Conservation (phyloP, 768 basidiomycete genomes). For the Cystobasidium tubakii region DNA sequence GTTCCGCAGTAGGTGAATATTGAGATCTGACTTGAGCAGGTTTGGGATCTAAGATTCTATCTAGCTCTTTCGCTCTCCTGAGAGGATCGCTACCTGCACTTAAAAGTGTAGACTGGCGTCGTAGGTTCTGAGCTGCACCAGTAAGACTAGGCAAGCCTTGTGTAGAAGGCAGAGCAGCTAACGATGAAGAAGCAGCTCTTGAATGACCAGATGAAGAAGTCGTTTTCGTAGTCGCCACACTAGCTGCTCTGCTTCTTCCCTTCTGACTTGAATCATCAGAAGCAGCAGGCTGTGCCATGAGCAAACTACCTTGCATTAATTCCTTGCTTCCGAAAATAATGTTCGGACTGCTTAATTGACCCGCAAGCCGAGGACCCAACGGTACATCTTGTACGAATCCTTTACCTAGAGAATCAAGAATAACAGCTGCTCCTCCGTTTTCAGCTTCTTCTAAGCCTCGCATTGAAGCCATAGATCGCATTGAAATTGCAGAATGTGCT, state of each 20-base stretch:
- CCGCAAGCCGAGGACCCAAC: slow-evolving; percentile 50
- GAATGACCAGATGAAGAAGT: background rate
- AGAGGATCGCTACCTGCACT: slow-evolving; percentile 42
- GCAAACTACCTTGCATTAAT: background rate
- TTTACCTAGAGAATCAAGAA: slow-evolving; percentile 50
- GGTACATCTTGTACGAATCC: slow-evolving; percentile 49
- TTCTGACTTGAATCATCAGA: background rate
- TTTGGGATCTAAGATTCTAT: slow-evolving; percentile 37
- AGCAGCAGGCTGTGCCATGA: background rate
- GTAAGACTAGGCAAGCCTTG: slow-evolving; percentile 13
- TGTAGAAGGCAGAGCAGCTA: background rate
- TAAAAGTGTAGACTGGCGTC: slow-evolving; percentile 41
- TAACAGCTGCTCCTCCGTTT: slow-evolving; percentile 54
- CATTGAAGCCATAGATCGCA: slow-evolving; percentile 51
- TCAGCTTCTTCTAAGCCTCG: slow-evolving; percentile 55
- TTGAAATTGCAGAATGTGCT: slow-evolving; percentile 32
- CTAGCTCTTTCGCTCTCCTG: slow-evolving; percentile 42
- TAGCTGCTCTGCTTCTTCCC: slow-evolving; percentile 8
- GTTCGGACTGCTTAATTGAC: slow-evolving; percentile 50
- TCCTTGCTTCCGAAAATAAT: slow-evolving; percentile 41
- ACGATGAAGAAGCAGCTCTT: background rate
- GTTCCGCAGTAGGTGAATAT: slow-evolving; percentile 20
- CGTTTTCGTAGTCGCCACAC: background rate
- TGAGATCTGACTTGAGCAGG: background rate
- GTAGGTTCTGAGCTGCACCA: slow-evolving; percentile 19